phyloP scores from a whole-genome alignment of 2,329 filamentous ascomycete genomes.

The Phialophora macrospora region DNA sequence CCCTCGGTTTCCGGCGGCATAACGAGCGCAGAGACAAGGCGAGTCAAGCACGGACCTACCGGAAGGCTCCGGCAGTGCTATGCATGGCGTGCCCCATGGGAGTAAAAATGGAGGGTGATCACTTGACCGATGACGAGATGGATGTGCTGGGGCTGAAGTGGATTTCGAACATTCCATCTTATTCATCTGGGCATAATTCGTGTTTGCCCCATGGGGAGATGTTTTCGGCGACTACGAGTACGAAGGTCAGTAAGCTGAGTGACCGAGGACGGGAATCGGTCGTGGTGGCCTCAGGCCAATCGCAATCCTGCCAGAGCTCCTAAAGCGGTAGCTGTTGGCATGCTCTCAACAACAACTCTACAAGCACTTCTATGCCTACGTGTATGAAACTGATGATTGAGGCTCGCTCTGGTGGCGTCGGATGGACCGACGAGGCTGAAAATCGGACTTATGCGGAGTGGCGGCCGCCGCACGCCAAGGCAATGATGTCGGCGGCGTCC shows the following conservation, averaged over 20 bases:
- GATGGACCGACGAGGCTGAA: conserved; percentile 10
- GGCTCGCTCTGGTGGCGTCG: background rate
- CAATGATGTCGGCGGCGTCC: conserved; percentile 22
- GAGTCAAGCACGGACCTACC: conserved; percentile 22
- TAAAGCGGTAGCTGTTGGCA: conserved; percentile 4
- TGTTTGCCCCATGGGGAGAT: conserved; percentile 15
- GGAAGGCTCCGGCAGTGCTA: conserved; percentile 28
- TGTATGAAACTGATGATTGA: background rate
- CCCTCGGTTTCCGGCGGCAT: conserved; percentile 5
- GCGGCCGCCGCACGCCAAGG: conserved; percentile 2
- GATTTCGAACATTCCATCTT: conserved; percentile 14
- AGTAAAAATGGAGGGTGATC: conserved; percentile 9
- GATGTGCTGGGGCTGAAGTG: background rate
- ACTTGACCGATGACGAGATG: conserved; percentile 32
- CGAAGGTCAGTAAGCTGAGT: conserved; percentile 18
- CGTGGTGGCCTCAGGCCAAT: background rate
- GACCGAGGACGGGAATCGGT: conserved; percentile 1
- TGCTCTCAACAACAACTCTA: background rate
- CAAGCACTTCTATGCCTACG: background rate
- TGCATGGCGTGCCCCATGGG: conserved; percentile 4
- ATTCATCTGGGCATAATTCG: conserved; percentile 7
- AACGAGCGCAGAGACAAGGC: conserved; percentile 8
- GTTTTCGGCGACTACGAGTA: conserved; percentile 12
- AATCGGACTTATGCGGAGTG: conserved; percentile 2
- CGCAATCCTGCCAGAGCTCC: conserved; percentile 9